phyloP scores from a whole-genome alignment of 306 rosid genomes.

The Fragaria nilgerrensis region DNA sequence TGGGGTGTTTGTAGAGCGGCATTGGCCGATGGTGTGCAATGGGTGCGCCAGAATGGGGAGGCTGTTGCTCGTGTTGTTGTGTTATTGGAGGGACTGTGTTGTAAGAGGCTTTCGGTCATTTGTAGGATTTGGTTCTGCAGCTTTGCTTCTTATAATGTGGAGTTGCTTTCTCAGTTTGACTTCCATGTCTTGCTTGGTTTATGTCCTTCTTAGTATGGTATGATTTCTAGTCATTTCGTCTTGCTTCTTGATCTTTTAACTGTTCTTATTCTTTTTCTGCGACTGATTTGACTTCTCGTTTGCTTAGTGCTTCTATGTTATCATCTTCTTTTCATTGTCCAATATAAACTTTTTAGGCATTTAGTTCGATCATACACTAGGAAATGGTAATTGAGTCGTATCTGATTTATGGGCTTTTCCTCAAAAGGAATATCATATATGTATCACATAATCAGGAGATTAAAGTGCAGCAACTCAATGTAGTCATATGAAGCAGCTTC shows the following conservation, averaged over 20 bases:
- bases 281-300: neutral
- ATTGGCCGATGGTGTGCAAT: slow-evolving; percentile 84
- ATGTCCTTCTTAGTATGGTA: slow-evolving; percentile 92
- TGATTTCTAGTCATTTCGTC: slow-evolving; percentile 4
- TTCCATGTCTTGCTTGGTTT: slow-evolving; percentile 81
- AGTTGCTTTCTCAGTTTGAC: slow-evolving; percentile 91
- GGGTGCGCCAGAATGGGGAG: slow-evolving; percentile 59
- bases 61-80: slow-evolving; percentile 40
- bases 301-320: neutral
- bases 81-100: slow-evolving; percentile 71
- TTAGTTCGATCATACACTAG: neutral
- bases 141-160: slow-evolving; percentile 91
- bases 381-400: neutral
- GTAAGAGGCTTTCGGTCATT: slow-evolving; percentile 75
- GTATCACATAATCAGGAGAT: neutral
- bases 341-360: neutral
- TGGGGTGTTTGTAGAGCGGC: slow-evolving; percentile 55
- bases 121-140: slow-evolving; percentile 66
- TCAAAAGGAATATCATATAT: neutral
- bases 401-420: neutral
- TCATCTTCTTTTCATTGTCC: neutral
- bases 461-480: neutral
- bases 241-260: neutral
- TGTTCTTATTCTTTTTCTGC: neutral
- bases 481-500: neutral